Base-by-base conservation (phyloP, 2,329 filamentous ascomycete species). In the Aureobasidium sp. region DNA sequence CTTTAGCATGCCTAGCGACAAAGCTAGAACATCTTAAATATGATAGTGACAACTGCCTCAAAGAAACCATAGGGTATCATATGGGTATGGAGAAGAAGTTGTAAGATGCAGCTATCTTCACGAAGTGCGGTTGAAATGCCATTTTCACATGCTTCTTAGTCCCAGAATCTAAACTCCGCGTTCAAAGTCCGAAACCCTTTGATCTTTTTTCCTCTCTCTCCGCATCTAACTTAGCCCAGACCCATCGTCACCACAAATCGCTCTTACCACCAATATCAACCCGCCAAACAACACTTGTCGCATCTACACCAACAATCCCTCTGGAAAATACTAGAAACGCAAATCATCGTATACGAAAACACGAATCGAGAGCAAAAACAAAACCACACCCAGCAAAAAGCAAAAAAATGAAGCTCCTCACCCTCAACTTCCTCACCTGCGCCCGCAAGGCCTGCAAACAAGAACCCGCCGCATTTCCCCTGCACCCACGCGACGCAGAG, bases 371-470 rank as follows among this genome's bases (percentile, higher is more conserved):
- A 52, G 27, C 8, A 13, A 42, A 32, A 25, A 30, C 34, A 30
- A 10, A 21, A 29, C 34, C 21, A 21, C 21, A 21, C 21, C 21
- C 21, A 21, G 21, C 21, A 21, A 10, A 34, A 34, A 29, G 30
- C 13, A 25, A 34, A 32, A 39, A 36, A 60, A 99, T 99, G 94
- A 97, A 97, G 76, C 81, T 97, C 65, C 85, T 97, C 58, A 97
- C 91, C 64, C 87, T 96, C 70, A 97, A 97, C 78, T 99, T 99
- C 77, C 81, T 97, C 66, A 94, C 91, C 70, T 99, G 94, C 81
- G 93, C 94, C 65, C 89, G 95, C 73, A 97, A 97, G 81, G 82
- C 89, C 62, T 99, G 94, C 87, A 96, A 95, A 78, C 83, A 86
- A 62, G 86, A 87, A 36, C 80, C 87, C 6, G 78, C 83, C 58